Evolutionary conservation across 257 asterid genomes (phyloP), one percentile per base, ranked within the genome.

Genomic region (Forsythia viridissima): DNA sequence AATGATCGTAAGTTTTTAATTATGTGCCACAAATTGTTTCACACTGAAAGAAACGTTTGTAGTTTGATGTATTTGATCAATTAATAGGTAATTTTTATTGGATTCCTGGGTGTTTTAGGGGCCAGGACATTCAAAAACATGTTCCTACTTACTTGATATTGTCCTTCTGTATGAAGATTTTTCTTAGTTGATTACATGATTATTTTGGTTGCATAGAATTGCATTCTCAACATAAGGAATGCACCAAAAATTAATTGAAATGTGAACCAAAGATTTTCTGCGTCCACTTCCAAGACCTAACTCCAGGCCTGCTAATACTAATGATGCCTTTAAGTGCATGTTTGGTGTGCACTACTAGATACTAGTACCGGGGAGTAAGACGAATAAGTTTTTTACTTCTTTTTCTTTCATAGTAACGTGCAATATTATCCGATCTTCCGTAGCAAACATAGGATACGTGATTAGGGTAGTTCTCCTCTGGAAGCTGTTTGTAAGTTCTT

Each of bases 1-100:
- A 76, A 68, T 40, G 98, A 93, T 80, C 74, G 98, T 93, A 84
- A 82, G 96, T 75, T 9, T 61, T 51, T 76, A 46, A 38, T 76
- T 40, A 16, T 38, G 37, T 37, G 13, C 66, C 18, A 8, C 10
- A 12, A 8, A 9, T 30, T 68, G 79, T 48, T 16, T 71, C 70
- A 38, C 59, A 30, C 3, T 75, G 76, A 70, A 37, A 71, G 30
- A 18, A 21, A 6, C 48, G 41, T 44, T 36, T 24, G 2, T 40
- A 7, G 39, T 18, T 74, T 71, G 13, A 10, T 46, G 36, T 34
- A 41, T 73, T 71, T 85, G 48, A 73, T 71, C 70, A 63, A 63
- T 63, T 9, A 51, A 51, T 51, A 15, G 4, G 5, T 43, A 6
- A 6, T 43, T 43, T 43, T 8, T 2, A 6, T 5, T 57, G 24